Evolutionary conservation across 2,329 filamentous ascomycete genomes (phyloP).

Genomic region (Sporothrix inflata): DNA sequence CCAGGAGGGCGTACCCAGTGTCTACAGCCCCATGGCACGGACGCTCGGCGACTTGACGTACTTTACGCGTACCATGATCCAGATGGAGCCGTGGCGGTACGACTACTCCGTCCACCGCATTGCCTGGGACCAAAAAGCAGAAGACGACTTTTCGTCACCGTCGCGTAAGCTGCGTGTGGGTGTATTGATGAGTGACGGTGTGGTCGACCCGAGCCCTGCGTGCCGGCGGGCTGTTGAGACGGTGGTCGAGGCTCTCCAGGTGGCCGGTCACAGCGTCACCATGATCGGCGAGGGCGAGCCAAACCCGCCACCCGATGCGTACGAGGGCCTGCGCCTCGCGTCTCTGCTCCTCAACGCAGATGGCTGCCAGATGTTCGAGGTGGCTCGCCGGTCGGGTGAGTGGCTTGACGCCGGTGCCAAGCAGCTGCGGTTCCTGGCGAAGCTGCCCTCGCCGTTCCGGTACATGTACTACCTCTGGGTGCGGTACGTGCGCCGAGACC

Average conservation of each 20-base stretch:
- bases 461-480: constrained; percentile 89
- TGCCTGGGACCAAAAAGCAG: constrained; percentile 69
- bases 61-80: constrained; percentile 76
- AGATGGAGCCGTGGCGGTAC: constrained; percentile 86
- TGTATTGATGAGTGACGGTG: constrained; percentile 75
- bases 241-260: constrained; percentile 68
- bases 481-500: constrained; percentile 77
- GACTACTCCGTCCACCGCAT: constrained; percentile 85
- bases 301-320: constrained; percentile 60
- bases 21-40: constrained; percentile 90
- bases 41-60: constrained; percentile 82
- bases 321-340: constrained; percentile 75
- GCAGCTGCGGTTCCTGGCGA: constrained; percentile 75
- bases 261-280: constrained; percentile 75
- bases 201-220: constrained; percentile 84
- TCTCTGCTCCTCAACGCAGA: constrained; percentile 83
- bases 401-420: constrained; percentile 76
- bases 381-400: constrained; percentile 76
- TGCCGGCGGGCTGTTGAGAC: constrained; percentile 76
- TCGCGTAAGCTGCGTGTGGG: constrained; percentile 68
- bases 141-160: constrained; percentile 62
- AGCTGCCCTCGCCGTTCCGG: constrained; percentile 72
- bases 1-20: constrained; percentile 85
- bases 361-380: constrained; percentile 77
- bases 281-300: constrained; percentile 52